phyloP scores from a whole-genome alignment of 1,139 yeast species.

The Debaryomycetaceae sp. region DNA sequence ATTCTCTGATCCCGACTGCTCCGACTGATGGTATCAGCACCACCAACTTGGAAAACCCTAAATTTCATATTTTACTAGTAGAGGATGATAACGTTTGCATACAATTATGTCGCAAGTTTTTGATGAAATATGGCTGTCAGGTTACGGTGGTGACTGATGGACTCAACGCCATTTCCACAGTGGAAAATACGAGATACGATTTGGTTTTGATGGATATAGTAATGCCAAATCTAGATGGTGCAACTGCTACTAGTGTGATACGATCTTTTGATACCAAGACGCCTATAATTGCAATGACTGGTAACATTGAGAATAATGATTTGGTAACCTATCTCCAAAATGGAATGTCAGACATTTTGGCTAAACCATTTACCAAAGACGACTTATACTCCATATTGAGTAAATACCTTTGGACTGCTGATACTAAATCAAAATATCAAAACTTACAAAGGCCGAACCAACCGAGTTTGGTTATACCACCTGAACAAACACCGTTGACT shows the following conservation, averaged over 20 bases:
- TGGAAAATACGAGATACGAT: conserved; percentile 75
- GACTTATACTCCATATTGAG: conserved; percentile 74
- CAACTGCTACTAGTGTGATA: conserved; percentile 84
- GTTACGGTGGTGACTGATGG: conserved; percentile 95
- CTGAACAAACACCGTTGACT: conserved; percentile 4
- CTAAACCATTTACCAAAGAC: conserved; percentile 88
- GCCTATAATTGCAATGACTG: conserved; percentile 94
- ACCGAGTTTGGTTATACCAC: conserved; percentile 10
- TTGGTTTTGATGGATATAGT: conserved; percentile 90
- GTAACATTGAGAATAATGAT: conserved; percentile 79
- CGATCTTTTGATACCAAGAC: conserved; percentile 79
- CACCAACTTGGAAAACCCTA: conserved; percentile 37
- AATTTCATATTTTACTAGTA: conserved; percentile 72
- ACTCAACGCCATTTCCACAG: conserved; percentile 76
- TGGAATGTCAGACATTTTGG: conserved; percentile 89
- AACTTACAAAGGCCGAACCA: conserved; percentile 11
- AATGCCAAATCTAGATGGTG: conserved; percentile 93
- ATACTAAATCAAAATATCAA: conserved; percentile 7
- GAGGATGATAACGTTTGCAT: conserved; percentile 88
- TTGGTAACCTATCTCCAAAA: conserved; percentile 76
- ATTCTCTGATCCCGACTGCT: conserved; percentile 5
- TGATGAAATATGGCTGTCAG: conserved; percentile 85
- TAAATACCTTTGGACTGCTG: conserved; percentile 51
- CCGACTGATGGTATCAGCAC: conserved; percentile 16
- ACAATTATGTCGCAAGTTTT: conserved; percentile 70